Conservation (phyloP, 2,329 filamentous ascomycete species). For the Fusarium goolgardi region DNA sequence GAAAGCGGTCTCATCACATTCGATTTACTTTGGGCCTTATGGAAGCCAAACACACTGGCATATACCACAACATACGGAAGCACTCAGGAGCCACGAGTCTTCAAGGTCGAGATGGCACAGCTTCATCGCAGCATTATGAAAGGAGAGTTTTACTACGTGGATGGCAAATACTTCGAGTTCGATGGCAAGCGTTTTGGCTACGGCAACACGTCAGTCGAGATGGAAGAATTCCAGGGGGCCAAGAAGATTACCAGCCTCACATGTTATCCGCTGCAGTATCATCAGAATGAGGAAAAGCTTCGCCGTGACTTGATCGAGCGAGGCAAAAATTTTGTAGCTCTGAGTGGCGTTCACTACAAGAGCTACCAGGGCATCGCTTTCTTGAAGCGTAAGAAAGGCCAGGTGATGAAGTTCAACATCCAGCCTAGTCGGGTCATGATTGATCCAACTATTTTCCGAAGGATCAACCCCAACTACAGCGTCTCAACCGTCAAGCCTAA, state of each 20-base stretch:
- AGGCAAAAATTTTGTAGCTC: slow-evolving; percentile 83
- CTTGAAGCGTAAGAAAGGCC: slow-evolving; percentile 78
- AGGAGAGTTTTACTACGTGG: slow-evolving; percentile 80
- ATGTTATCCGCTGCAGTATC: slow-evolving; percentile 83
- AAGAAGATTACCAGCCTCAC: slow-evolving; percentile 83
- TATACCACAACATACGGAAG: slow-evolving; percentile 83
- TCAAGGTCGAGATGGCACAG: slow-evolving; percentile 82
- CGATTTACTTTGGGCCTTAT: slow-evolving; percentile 88
- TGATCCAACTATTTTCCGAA: slow-evolving; percentile 82
- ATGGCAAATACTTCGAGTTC: slow-evolving; percentile 85
- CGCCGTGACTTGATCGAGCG: slow-evolving; percentile 77
- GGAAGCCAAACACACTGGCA: slow-evolving; percentile 85
- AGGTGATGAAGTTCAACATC: slow-evolving; percentile 79
- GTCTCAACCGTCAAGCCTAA: slow-evolving; percentile 80
- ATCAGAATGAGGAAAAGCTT: slow-evolving; percentile 75
- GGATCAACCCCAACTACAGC: slow-evolving; percentile 87
- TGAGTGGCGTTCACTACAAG: slow-evolving; percentile 87
- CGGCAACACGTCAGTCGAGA: slow-evolving; percentile 75
- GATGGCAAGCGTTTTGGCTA: slow-evolving; percentile 88
- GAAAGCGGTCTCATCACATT: slow-evolving; percentile 88
- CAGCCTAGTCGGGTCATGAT: slow-evolving; percentile 91
- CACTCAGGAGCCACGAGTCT: slow-evolving; percentile 80
- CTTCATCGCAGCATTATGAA: slow-evolving; percentile 76
- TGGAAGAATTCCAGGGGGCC: slow-evolving; percentile 81
- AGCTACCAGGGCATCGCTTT: slow-evolving; percentile 87